Evolutionary conservation across 768 basidiomycete genomes (phyloP).

Genomic region (Xerocomus brunneocitrinus): DNA sequence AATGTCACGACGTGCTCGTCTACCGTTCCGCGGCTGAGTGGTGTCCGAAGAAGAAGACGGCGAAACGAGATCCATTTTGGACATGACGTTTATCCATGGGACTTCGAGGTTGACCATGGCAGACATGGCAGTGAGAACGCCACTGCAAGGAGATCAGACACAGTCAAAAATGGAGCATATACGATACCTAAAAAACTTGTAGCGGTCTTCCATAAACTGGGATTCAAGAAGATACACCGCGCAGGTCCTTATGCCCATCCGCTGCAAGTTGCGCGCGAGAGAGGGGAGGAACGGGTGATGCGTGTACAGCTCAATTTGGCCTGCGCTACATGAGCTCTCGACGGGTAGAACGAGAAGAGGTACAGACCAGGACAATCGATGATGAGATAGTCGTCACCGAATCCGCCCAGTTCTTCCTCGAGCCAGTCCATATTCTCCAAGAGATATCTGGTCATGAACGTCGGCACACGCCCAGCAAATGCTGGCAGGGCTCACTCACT

Average conservation of each 20-base stretch:
- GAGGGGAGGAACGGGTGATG: constrained; percentile 96
- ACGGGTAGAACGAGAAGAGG: background rate
- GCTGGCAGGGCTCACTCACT: constrained; percentile 47
- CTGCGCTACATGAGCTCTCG: constrained; percentile 35
- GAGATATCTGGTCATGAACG: constrained; percentile 65
- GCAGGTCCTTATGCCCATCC: constrained; percentile 80
- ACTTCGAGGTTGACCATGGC: constrained; percentile 98
- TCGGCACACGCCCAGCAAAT: background rate
- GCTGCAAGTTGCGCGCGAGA: constrained; percentile 69
- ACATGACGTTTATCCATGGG: constrained; percentile 97
- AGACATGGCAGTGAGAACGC: constrained; percentile 96
- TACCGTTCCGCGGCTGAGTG: constrained; percentile 64
- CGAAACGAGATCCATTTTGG: constrained; percentile 97
- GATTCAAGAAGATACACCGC: constrained; percentile 93
- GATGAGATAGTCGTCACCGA: constrained; percentile 92
- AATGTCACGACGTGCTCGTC: constrained; percentile 72
- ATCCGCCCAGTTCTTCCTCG: constrained; percentile 91
- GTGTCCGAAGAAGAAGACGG: constrained; percentile 27
- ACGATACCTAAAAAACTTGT: constrained; percentile 89
- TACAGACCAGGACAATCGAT: constrained; percentile 82
- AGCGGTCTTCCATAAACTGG: constrained; percentile 99
- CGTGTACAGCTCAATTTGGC: constrained; percentile 98
- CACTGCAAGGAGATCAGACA: constrained; percentile 42
- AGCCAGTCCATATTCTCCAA: constrained; percentile 98
- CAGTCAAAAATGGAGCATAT: background rate